Percentiles rank a stretch among this genome's conserved stretches.
Conservation (phyloP, 208 protist species). For the Crithidia acanthocephali region DNA sequence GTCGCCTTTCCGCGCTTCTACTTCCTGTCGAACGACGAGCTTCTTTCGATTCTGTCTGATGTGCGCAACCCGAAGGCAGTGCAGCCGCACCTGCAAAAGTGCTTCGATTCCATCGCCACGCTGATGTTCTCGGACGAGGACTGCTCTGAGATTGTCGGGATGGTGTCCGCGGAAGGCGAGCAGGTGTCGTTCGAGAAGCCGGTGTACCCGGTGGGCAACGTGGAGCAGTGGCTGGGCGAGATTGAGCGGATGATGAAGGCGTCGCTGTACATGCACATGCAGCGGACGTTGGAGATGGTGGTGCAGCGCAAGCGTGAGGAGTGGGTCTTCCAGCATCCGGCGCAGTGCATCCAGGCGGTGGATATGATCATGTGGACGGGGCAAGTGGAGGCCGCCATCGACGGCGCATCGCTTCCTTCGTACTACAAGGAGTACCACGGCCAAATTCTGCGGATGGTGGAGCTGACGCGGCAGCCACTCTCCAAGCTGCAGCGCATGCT, state of each 20-base stretch:
- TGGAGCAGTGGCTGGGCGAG: constrained; percentile 96
- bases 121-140: constrained; percentile 84
- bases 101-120: constrained; percentile 95
- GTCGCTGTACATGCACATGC: constrained; percentile 90
- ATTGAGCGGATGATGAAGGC: constrained; percentile 95
- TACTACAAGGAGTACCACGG: constrained; percentile 88
- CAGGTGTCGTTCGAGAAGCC: constrained; percentile 86
- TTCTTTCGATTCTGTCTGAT: constrained; percentile 98
- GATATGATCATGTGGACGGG: constrained; percentile 95
- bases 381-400: constrained; percentile 91
- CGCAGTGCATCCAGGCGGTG: constrained; percentile 94
- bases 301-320: constrained; percentile 68
- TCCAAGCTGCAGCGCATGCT: constrained; percentile 91
- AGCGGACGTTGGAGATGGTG: constrained; percentile 81
- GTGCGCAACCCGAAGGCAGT: constrained; percentile 96
- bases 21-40: constrained; percentile 98
- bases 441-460: constrained; percentile 91
- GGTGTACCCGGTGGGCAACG: constrained; percentile 89
- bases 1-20: constrained; percentile 97
- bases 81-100: constrained; percentile 96
- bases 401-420: constrained; percentile 33
- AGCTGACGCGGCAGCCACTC: constrained; percentile 88
- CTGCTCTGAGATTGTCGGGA: constrained; percentile 87
- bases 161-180: constrained; percentile 94
- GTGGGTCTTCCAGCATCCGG: constrained; percentile 95